Evolutionary conservation across 1,284 basidiomycete genomes (phyloP), one percentile per base, ranked within the genome.

Genomic region (Irpex lacteus): DNA sequence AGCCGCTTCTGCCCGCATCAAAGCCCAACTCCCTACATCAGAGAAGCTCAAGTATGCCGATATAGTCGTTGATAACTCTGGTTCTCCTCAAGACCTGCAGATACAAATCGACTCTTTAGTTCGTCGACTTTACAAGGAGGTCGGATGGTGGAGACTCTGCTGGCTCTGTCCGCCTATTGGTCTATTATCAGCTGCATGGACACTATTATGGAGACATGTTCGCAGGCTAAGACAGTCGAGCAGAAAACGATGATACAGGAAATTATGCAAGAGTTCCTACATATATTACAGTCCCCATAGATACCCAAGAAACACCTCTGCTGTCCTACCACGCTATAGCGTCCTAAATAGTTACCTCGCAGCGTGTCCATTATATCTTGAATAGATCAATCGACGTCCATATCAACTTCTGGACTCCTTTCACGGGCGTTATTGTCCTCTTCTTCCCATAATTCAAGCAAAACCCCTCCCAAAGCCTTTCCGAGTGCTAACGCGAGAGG

Each of bases 51-150:
- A 79, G 8, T 96, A 94, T 70, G 96, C 96, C 0, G 95, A 98
- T 72, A 74, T 88, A 49, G 88, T 98, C 53, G 77, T 99, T 40
- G 95, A 98, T 78, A 99, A 99, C 75, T 93, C 92, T 4, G 92
- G 94, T 1, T 82, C 89, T 0, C 77, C 82, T 4, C 74, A 82
- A 40, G 93, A 95, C 60, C 80, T 97, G 2, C 81, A 89, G 44
- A 73, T 74, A 0, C 91, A 96, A 69, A 87, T 98, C 9, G 84
- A 87, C 60, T 73, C 78, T 0, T 82, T 95, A 49, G 83, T 97
- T 1, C 69, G 76, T 57, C 72, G 81, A 71, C 74, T 96, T 67
- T 78, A 85, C 50, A 78, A 76, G 62, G 77, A 84, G 18, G 79
- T 81, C 3, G 85, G 90, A 44, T 88, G 87, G 81, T 94, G 89